A percentile compares a stretch with the other conserved stretches of the same genome.
Conservation (phyloP, 768 basidiomycete species). For the Macrocybe gigantea region DNA sequence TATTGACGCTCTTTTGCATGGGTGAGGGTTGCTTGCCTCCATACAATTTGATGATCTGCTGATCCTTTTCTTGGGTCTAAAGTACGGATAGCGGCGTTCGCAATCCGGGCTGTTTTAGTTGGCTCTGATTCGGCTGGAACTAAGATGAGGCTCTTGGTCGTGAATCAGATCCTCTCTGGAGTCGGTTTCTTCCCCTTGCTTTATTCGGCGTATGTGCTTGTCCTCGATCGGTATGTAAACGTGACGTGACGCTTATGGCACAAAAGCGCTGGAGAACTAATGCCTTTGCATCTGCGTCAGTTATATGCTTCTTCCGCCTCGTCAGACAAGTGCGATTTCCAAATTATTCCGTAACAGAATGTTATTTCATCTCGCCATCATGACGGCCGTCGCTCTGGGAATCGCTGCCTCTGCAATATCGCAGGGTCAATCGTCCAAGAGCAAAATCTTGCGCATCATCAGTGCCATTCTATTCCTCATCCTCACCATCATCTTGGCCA, state of each 20-base stretch:
- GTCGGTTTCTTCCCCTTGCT: slow-evolving; percentile 28
- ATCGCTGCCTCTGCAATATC: slow-evolving; percentile 11
- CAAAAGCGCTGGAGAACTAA: too few relatives aligned
- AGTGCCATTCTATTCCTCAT: slow-evolving; percentile 17
- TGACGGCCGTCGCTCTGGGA: slow-evolving; percentile 12
- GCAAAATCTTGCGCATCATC: slow-evolving; percentile 12
- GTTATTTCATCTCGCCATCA: slow-evolving; percentile 11
- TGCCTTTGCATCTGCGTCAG: too few relatives aligned
- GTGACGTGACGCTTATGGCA: neutral
- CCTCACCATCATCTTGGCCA: slow-evolving; percentile 13
- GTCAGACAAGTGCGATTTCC: neutral
- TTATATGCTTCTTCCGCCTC: too few relatives aligned
- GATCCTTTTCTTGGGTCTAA: neutral
- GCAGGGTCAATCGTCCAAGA: slow-evolving; percentile 5
- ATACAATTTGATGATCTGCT: neutral
- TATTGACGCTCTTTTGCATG: slow-evolving; percentile 20
- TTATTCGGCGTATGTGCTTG: slow-evolving; percentile 25
- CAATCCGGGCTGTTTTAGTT: slow-evolving; percentile 19
- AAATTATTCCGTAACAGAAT: slow-evolving; percentile 9
- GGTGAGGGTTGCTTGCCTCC: slow-evolving; percentile 10
- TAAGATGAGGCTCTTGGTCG: slow-evolving; percentile 19
- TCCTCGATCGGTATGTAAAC: slow-evolving; percentile 23
- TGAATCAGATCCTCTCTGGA: slow-evolving; percentile 19
- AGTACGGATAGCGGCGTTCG: slow-evolving; percentile 24
- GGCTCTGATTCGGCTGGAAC: slow-evolving; percentile 16